Percentiles rank a stretch among this genome's conserved stretches.
These are phyloP conservation scores for Sugiyamaella chiloensis DNA, from an alignment of 805 yeast genomes.

Conservation along the genomic window DNA sequence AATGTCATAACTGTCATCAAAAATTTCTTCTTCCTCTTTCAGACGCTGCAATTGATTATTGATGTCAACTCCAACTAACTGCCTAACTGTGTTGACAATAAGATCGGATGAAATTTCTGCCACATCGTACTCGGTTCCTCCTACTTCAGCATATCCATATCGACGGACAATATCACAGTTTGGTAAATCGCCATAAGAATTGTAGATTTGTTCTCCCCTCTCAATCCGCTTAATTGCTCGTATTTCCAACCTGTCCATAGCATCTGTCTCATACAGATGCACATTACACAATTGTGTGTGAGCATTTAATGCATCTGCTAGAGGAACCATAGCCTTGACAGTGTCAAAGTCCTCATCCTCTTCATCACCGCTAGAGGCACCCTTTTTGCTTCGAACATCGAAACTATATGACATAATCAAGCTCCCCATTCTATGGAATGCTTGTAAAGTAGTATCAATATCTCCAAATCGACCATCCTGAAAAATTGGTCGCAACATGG, in stretches of 20 bases:
- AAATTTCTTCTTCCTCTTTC: slow-evolving; percentile 22
- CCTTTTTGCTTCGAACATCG: slow-evolving; percentile 54
- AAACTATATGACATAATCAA: slow-evolving; percentile 87
- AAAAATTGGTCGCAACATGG: slow-evolving; percentile 43
- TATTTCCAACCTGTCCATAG: slow-evolving; percentile 57
- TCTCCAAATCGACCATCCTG: slow-evolving; percentile 22
- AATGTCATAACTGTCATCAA: slow-evolving; percentile 27
- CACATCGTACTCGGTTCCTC: slow-evolving; percentile 71
- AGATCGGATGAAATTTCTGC: slow-evolving; percentile 61
- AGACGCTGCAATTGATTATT: slow-evolving; percentile 7
- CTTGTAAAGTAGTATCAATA: slow-evolving; percentile 44
- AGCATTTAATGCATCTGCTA: slow-evolving; percentile 88
- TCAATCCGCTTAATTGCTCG: slow-evolving; percentile 57
- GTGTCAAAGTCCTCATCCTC: slow-evolving; percentile 38
- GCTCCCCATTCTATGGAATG: slow-evolving; percentile 71
- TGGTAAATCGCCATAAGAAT: slow-evolving; percentile 87
- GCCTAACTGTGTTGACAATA: slow-evolving; percentile 36
- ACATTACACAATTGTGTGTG: slow-evolving; percentile 79
- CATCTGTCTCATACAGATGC: slow-evolving; percentile 47
- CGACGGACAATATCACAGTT: slow-evolving; percentile 86
- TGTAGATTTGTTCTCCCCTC: slow-evolving; percentile 73
- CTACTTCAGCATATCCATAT: slow-evolving; percentile 83
- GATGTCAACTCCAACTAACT: slow-evolving; percentile 2
- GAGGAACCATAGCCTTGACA: slow-evolving; percentile 83
- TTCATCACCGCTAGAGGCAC: slow-evolving; percentile 26